These are phyloP conservation scores for Fulvia fulva DNA, from an alignment of 2,329 filamentous ascomycete genomes.

Conservation along the genomic window DNA sequence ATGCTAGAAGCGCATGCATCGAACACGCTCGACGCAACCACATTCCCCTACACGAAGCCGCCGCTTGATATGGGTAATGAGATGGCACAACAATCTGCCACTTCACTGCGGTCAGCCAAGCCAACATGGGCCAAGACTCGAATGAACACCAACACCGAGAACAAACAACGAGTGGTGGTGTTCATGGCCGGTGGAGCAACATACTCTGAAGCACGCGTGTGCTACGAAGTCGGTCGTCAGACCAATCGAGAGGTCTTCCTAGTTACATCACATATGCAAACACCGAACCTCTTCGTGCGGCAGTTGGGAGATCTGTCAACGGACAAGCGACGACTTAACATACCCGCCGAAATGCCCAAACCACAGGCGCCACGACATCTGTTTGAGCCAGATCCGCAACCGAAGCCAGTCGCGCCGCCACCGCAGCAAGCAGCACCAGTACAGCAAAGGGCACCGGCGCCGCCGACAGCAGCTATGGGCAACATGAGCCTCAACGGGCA, in stretches of 20 bases:
- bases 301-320: constrained; percentile 76
- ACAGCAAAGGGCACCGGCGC: constrained; percentile 27
- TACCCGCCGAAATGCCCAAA: constrained; percentile 75
- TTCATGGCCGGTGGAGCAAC: constrained; percentile 96
- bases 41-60: constrained; percentile 49
- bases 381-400: constrained; percentile 65
- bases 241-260: constrained; percentile 81
- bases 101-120: constrained; percentile 81
- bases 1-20: constrained; percentile 67
- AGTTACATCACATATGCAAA: constrained; percentile 87
- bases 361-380: constrained; percentile 81
- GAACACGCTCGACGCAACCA: constrained; percentile 40
- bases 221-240: constrained; percentile 76
- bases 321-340: constrained; percentile 69
- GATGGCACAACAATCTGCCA: constrained; percentile 47
- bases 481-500: constrained; percentile 49
- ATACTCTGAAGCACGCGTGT: constrained; percentile 81
- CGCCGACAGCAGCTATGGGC: constrained; percentile 55
- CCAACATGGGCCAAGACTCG: constrained; percentile 91
- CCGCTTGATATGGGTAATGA: constrained; percentile 60
- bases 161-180: constrained; percentile 83
- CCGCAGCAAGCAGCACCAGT: constrained; percentile 10
- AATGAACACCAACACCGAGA: constrained; percentile 61
- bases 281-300: constrained; percentile 73
- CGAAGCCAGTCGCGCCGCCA: constrained; percentile 50